Evolutionary conservation across 345 rosid genomes (phyloP).

Genomic region (Salix udensis): DNA sequence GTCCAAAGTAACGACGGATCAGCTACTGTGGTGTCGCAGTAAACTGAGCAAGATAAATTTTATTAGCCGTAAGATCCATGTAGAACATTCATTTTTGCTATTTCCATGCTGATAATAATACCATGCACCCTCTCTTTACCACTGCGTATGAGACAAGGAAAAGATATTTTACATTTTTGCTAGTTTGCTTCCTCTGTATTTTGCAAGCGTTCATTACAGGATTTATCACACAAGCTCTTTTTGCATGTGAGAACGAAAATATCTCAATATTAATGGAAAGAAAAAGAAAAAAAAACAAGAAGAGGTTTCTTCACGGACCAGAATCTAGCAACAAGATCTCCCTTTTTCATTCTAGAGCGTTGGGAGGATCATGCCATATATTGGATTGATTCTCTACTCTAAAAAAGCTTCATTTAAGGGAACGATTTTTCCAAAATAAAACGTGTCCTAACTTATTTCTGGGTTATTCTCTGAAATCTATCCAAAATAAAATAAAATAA

Average conservation of each 20-base stretch:
- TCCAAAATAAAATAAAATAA: too few species aligned
- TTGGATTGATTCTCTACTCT: too few species aligned
- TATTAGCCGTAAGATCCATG: slow-evolving; percentile 57
- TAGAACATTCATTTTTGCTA: slow-evolving; percentile 70
- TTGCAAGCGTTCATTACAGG: background rate
- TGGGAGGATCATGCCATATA: too few species aligned
- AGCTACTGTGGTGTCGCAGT: slow-evolving; percentile 68
- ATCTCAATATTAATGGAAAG: background rate
- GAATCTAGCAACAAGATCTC: too few species aligned
- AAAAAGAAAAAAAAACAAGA: too few species aligned
- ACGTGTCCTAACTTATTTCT: too few species aligned
- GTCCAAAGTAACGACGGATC: slow-evolving; percentile 72
- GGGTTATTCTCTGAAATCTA: too few species aligned
- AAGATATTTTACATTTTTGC: background rate
- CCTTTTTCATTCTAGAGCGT: too few species aligned
- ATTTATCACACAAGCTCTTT: background rate
- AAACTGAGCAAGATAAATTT: slow-evolving; percentile 64
- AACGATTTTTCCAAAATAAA: too few species aligned
- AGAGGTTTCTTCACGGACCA: too few species aligned
- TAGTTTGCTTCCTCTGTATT: background rate
- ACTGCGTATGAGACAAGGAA: background rate
- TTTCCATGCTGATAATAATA: slow-evolving; percentile 52
- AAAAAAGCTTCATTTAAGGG: too few species aligned
- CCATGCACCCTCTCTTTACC: background rate
- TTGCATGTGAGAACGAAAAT: background rate